Evolutionary conservation across 2,329 filamentous ascomycete species (phyloP), one percentile per base, ranked within the genome.

Genomic region (Aspergillus udagawae): DNA sequence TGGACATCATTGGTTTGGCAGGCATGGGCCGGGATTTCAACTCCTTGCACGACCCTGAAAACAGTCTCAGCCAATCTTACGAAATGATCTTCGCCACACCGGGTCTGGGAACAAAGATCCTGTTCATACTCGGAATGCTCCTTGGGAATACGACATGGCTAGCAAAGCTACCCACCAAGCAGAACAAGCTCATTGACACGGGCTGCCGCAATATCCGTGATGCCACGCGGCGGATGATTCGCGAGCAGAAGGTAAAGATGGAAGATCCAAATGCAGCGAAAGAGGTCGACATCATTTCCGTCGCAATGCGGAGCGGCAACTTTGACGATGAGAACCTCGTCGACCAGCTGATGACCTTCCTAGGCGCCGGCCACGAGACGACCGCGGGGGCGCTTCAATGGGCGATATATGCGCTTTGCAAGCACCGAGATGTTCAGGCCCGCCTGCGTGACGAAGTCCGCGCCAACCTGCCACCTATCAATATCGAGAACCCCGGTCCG

Each of bases 381-480:
- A 92, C 90, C 0, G 88, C 87, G 35, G 91, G 92, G 65, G 84
- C 83, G 2, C 79, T 91, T 0, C 83, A 83, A 6, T 80, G 85
- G 9, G 81, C 91, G 0, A 88, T 92, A 65, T 92, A 92, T 73
- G 85, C 84, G 69, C 75, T 92, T 2, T 78, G 91, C 45, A 85
- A 85, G 66, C 83, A 86, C 66, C 85, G 84, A 0, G 28, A 53
- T 79, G 82, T 67, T 63, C 73, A 4, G 48, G 9, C 23, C 14
- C 49, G 32, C 20, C n/a, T 58, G 3, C 48, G 50, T 3, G 44
- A 23, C 5, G 87, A 91, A 69, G 70, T 91, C 1, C 38, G 38
- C 38, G 38, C 38, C 38, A 42, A 42, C 38, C 38, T 42, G 17
- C 38, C 38, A 20, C 17, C 38, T 3, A 20, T 42, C 38, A 20